Evolutionary conservation across 148 eudicot genomes (phyloP), one percentile per base, ranked within the genome.

Genomic region (Beta vulgaris): DNA sequence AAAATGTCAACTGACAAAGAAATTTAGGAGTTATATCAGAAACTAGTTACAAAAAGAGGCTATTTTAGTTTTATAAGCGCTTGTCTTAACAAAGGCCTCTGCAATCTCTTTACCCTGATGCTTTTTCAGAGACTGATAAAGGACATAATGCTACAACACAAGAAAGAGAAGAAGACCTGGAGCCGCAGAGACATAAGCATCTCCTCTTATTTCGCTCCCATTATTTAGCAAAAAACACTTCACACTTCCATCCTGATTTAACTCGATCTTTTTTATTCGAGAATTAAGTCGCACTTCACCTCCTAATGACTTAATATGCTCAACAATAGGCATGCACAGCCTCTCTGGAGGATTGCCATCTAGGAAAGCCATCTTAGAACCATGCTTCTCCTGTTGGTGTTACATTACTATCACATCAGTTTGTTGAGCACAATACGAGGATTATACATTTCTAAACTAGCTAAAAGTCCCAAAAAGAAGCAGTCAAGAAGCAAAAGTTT

Each of bases 311-410:
- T 68, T 72, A 46, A 95, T 86, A 78, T 92, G 99, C 63, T 95
- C 87, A 70, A 83, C 97, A 75, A 92, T 92, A 42, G 99, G 99
- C 96, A 82, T 85, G 86, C 99, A 95, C 64, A 92, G 92, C 79
- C 99, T 90, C 82, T 95, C 99, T 16, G 97, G 99, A 74, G 99
- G 99, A 71, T 88, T 95, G 40, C 99, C 99, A 84, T 95, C 99
- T 79, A 96, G 81, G 77, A 96, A 96, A 81, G 99, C 99, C 94
- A 96, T 91, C 82, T 96, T 96, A 6, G 99, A 96, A 55, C 99
- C 99, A 86, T 96, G 92, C 80, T 92, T 96, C 77, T 96, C 99
- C 99, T 96, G 87, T 73, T 49, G 69, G 69, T 55, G 71, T 71
- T 14, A 40, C 25, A 42, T 37, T 57, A 66, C 14, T 43, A 23